These are phyloP conservation scores for Oemleria cerasiformis DNA, from an alignment of 306 rosid genomes.

Conservation along the genomic window DNA sequence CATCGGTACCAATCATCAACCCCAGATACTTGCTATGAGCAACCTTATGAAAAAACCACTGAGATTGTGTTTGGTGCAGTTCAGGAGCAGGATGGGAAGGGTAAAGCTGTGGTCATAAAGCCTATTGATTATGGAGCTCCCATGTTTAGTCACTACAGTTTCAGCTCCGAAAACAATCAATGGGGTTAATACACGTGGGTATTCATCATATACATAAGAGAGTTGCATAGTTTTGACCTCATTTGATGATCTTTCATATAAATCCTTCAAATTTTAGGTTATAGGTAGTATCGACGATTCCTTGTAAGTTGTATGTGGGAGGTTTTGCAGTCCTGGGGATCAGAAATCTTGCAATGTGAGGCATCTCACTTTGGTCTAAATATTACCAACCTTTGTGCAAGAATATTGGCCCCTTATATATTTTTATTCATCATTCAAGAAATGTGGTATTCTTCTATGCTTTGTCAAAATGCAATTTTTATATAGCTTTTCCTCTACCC, in stretches of 20 bases:
- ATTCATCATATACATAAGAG: slow-evolving; percentile 42
- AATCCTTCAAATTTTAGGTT: slow-evolving; percentile 16
- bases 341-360: slow-evolving; percentile 9
- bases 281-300: slow-evolving; percentile 32
- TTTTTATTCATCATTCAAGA: slow-evolving; percentile 4
- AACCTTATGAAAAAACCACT: slow-evolving; percentile 54
- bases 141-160: slow-evolving; percentile 44
- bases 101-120: slow-evolving; percentile 46
- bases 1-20: slow-evolving; percentile 54
- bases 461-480: background rate
- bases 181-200: slow-evolving; percentile 44
- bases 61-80: slow-evolving; percentile 86
- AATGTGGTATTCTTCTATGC: background rate
- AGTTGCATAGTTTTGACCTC: slow-evolving; percentile 36
- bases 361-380: slow-evolving; percentile 1
- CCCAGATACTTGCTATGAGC: slow-evolving; percentile 68
- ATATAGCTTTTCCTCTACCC: background rate
- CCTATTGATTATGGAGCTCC: slow-evolving; percentile 63
- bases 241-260: slow-evolving; percentile 19
- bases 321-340: background rate
- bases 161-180: slow-evolving; percentile 41
- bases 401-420: slow-evolving; percentile 1
- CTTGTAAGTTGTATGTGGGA: background rate
- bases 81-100: slow-evolving; percentile 59
- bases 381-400: slow-evolving; percentile 6